A percentile compares a stretch with the other conserved stretches of the same genome.
Evolutionary conservation across 2,329 filamentous ascomycete species (phyloP).

Genomic region (Talaromyces atroroseus): DNA sequence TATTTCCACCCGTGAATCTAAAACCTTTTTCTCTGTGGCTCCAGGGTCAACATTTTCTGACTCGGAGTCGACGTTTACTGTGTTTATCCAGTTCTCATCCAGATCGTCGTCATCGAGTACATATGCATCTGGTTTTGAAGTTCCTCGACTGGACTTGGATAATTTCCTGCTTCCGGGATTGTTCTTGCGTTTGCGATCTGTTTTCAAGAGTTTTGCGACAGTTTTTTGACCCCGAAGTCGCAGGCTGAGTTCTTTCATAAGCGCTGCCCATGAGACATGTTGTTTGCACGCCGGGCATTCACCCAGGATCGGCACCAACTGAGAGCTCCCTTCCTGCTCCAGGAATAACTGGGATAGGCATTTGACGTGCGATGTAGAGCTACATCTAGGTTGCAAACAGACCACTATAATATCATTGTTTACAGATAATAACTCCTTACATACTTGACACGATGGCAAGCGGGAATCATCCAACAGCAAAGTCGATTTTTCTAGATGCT

Average conservation of each 20-base stretch:
- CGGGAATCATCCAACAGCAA: slow-evolving; percentile 37
- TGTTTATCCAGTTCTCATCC: slow-evolving; percentile 32
- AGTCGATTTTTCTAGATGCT: slow-evolving; percentile 49
- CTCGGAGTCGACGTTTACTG: slow-evolving; percentile 23
- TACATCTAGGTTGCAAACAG: slow-evolving; percentile 48
- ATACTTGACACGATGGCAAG: slow-evolving; percentile 45
- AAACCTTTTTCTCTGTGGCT: slow-evolving; percentile 10
- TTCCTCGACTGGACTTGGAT: neutral
- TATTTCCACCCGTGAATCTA: slow-evolving; percentile 27
- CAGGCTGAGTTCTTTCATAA: slow-evolving; percentile 78
- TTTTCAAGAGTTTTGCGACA: slow-evolving; percentile 60
- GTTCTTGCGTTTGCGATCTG: slow-evolving; percentile 37
- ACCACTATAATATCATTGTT: slow-evolving; percentile 43
- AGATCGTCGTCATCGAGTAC: slow-evolving; percentile 15
- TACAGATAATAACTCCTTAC: slow-evolving; percentile 35
- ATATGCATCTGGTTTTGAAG: neutral
- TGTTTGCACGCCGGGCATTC: slow-evolving; percentile 65
- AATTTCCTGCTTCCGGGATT: slow-evolving; percentile 12
- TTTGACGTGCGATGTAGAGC: slow-evolving; percentile 47
- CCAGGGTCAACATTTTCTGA: slow-evolving; percentile 19
- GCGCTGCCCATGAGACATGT: slow-evolving; percentile 62
- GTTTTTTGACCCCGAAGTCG: slow-evolving; percentile 66
- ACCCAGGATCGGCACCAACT: slow-evolving; percentile 62
- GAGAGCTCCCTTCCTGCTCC: slow-evolving; percentile 31
- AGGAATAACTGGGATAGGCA: slow-evolving; percentile 53